These are phyloP conservation scores for Boletus sp. DNA, from an alignment of 768 basidiomycete genomes.

Conservation along the genomic window DNA sequence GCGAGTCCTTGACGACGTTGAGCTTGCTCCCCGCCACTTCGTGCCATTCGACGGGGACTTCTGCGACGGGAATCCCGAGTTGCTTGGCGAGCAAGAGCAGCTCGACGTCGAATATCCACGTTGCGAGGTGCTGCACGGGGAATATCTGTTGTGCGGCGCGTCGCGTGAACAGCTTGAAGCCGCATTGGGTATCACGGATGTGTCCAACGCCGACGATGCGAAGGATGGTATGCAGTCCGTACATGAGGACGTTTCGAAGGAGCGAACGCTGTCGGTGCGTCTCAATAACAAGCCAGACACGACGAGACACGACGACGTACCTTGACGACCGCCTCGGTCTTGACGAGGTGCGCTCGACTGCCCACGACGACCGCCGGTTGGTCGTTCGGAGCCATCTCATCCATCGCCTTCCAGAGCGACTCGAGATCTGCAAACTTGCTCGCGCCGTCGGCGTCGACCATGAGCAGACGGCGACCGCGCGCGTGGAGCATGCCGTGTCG, in stretches of 20 bases:
- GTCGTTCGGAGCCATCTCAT: conserved; percentile 49
- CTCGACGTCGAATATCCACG: conserved; percentile 98
- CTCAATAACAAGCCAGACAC: background rate
- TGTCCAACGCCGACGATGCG: conserved; percentile 87
- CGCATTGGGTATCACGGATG: conserved; percentile 94
- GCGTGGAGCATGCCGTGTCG: conserved; percentile 86
- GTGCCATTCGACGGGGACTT: conserved; percentile 91
- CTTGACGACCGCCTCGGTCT: conserved; percentile 91
- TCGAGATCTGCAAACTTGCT: conserved; percentile 85
- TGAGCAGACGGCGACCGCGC: conserved; percentile 74
- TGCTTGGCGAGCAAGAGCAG: conserved; percentile 82
- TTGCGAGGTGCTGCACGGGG: conserved; percentile 79
- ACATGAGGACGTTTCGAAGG: conserved; percentile 90
- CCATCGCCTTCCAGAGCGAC: conserved; percentile 73
- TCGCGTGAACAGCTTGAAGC: conserved; percentile 94
- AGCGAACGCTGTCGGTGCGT: conserved; percentile 64
- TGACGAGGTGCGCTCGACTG: conserved; percentile 89
- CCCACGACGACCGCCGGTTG: conserved; percentile 74
- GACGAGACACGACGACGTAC: conserved; percentile 35
- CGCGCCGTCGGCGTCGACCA: conserved; percentile 95
- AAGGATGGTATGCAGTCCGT: conserved; percentile 86
- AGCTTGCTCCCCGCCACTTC: conserved; percentile 94
- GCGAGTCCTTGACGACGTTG: conserved; percentile 75
- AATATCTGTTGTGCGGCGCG: conserved; percentile 79
- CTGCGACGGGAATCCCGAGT: conserved; percentile 72